These are phyloP conservation scores for Solanum gandarillasii DNA, from an alignment of 257 asterid species.

Conservation along the genomic window DNA sequence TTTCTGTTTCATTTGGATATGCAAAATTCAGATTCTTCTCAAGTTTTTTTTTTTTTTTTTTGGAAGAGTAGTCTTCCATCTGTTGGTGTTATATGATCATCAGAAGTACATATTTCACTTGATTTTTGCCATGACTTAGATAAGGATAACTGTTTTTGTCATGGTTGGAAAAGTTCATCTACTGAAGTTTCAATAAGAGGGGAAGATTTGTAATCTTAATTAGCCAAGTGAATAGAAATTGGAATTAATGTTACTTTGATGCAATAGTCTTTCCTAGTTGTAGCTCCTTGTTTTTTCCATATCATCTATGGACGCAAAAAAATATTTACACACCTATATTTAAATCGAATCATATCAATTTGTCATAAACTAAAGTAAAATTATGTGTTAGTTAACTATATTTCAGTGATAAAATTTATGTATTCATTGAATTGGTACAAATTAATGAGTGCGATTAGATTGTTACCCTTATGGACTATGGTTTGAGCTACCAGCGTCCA, in stretches of 20 bases:
- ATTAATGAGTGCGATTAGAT: not conserved
- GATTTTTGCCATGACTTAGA: slow-evolving; percentile 18
- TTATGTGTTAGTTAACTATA: not conserved
- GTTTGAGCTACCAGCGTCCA: not conserved
- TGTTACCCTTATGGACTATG: not conserved
- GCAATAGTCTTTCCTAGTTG: not conserved
- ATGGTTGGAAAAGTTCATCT: not conserved
- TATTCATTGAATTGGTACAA: not conserved
- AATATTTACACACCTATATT: not conserved
- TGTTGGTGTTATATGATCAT: not conserved
- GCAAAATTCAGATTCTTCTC: not conserved
- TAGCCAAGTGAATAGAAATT: not conserved
- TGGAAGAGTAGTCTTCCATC: not conserved
- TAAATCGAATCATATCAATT: not conserved
- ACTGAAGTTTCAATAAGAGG: not conserved
- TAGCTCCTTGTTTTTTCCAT: not conserved
- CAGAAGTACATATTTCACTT: not conserved
- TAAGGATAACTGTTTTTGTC: not conserved
- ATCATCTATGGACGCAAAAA: not conserved
- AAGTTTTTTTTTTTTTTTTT: not conserved
- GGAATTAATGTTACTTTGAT: not conserved
- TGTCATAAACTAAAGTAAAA: not conserved
- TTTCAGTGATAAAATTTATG: not conserved
- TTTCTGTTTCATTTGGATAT: not conserved
- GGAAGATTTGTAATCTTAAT: not conserved